Evolutionary conservation across 2,329 filamentous ascomycete species (phyloP), one percentile per base, ranked within the genome.

Genomic region (Epichloe elymi): DNA sequence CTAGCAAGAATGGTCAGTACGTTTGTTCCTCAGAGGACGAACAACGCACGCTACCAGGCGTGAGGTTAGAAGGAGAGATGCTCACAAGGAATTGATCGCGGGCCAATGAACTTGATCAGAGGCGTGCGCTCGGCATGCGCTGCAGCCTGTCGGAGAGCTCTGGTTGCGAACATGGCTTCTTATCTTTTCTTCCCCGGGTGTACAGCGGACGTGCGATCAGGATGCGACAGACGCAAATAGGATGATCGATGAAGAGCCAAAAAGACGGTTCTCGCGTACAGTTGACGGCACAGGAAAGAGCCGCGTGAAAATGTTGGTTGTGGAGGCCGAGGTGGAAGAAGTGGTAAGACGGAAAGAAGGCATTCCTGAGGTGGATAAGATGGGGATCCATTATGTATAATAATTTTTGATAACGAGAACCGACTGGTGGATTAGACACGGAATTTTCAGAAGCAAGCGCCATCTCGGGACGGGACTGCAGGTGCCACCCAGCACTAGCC

Each of bases 61-160:
- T 20, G 30, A 33, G 23, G 4, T 15, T 5, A 35, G 30, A 23
- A 11, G 37, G 12, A 5, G 7, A 30, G 15, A 44, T 37, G 14
- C 57, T 51, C 39, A 83, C 79, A 65, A 59, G 79, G 80, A 63
- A 77, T 73, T 51, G 73, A 67, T 59, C 80, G 73, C 67, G 76
- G 79, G 60, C 79, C 80, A 52, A 83, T 61, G 66, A 83, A 83
- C 61, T 71, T 73, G 66, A 83, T 83, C 61, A 80, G 65, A 54
- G 80, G 80, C 48, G 72, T 74, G 60, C 79, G 78, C 71, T 80
- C 76, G 57, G 74, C 74, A 61, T 76, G 74, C 62, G 74, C 74
- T 58, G 75, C 75, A 58, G 74, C 76, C 69, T 79, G 78, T 59
- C 78, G 78, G 51, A 82, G 72, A 56, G 68, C 70, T 62, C 71